Evolutionary conservation across 169 alveolate species (phyloP).

Genomic region (Plasmodium yoelii): DNA sequence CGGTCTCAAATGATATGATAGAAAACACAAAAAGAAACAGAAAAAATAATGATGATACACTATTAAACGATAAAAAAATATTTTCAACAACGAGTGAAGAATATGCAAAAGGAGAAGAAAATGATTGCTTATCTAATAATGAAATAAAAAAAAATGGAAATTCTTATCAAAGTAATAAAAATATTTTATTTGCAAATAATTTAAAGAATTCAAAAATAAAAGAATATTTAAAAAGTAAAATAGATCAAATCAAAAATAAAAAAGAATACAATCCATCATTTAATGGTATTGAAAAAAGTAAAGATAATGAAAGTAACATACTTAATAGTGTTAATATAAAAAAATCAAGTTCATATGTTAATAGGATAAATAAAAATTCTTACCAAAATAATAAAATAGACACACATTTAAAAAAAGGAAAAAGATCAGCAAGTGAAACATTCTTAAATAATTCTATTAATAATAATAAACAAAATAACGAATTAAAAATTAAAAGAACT

Average conservation of each 20-base stretch:
- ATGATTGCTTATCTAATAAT: conserved; percentile 5
- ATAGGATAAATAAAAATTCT: not conserved
- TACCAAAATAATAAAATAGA: not conserved
- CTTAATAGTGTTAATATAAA: not conserved
- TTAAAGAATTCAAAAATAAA: conserved; percentile 47
- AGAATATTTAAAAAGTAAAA: conserved; percentile 48
- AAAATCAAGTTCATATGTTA: conserved; percentile 1
- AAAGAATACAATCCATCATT: conserved; percentile 7
- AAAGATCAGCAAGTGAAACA: conserved; percentile 40
- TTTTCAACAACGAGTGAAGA: not conserved
- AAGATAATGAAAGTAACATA: not conserved
- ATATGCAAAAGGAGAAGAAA: not conserved
- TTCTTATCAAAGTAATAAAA: conserved; percentile 23
- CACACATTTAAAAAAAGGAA: conserved; percentile 3
- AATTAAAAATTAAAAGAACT: not conserved
- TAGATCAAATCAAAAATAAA: conserved; percentile 50
- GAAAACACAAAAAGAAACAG: not conserved
- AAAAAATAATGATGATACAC: not conserved
- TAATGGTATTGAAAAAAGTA: not conserved
- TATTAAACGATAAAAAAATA: not conserved
- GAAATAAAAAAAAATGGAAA: not conserved
- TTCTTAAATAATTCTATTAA: not conserved
- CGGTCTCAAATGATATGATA: not conserved
- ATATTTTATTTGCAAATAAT: conserved; percentile 28
- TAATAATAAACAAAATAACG: conserved; percentile 13